phyloP scores from a whole-genome alignment of 805 yeast genomes.

The Kluyveromyces aestuarii region DNA sequence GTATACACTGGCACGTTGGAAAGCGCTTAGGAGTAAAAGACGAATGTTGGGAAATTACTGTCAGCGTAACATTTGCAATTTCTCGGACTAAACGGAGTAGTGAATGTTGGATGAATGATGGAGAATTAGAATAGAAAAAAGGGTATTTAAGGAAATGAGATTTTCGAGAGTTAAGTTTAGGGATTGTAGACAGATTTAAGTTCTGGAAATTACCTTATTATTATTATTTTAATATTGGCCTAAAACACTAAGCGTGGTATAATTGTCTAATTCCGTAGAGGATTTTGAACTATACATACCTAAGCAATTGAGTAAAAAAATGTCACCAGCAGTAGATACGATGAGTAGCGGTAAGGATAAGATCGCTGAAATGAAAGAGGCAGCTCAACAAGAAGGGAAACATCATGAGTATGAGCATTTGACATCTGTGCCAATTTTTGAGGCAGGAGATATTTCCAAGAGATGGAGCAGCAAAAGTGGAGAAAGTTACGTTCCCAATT shows the following conservation, averaged over 20 bases:
- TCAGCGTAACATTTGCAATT: background rate
- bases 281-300: background rate
- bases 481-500: constrained; percentile 40
- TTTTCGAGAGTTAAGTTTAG: background rate
- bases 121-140: too few species aligned
- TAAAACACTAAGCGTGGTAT: too few species aligned
- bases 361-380: background rate
- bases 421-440: constrained; percentile 16
- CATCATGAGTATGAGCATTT: constrained; percentile 21
- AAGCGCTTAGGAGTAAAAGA: background rate
- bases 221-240: too few species aligned
- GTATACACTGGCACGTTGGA: background rate
- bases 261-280: too few species aligned
- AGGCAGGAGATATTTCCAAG: constrained; percentile 15
- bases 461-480: constrained; percentile 14
- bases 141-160: background rate
- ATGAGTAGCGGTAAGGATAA: background rate
- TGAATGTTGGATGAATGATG: background rate
- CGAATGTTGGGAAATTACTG: background rate
- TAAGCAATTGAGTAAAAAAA: background rate
- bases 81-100: background rate
- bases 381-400: constrained; percentile 1
- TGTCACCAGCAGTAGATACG: constrained; percentile 4
- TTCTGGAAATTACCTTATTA: too few species aligned
- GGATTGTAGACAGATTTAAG: too few species aligned